Percentiles rank a stretch among this genome's conserved stretches.
Conservation (phyloP, 208 protist genomes). For the Trypanosoma brucei region DNA sequence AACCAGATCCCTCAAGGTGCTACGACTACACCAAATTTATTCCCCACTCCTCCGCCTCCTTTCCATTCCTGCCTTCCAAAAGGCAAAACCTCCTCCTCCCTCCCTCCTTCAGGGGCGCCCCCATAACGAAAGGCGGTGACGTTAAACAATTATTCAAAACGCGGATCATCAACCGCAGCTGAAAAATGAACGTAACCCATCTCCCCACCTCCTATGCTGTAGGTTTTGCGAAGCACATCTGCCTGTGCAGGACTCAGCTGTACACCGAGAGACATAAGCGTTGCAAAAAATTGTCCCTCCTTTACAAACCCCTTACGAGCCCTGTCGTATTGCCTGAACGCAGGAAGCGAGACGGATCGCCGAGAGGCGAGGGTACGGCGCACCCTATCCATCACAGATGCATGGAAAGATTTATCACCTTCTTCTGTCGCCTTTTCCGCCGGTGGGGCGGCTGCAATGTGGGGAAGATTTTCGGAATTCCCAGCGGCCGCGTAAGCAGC, state of each 20-base stretch:
- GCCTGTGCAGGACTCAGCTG: constrained; percentile 64
- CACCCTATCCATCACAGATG: constrained; percentile 38
- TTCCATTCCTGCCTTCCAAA: no score
- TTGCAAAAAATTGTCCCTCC: constrained; percentile 82
- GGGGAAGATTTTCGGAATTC: constrained; percentile 9
- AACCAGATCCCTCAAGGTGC: no score
- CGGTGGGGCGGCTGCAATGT: neutral
- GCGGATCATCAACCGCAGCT: constrained; percentile 40
- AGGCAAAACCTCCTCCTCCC: no score
- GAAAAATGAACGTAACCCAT: constrained; percentile 70
- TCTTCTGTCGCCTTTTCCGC: constrained; percentile 7
- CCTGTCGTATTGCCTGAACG: constrained; percentile 83
- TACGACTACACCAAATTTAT: no score
- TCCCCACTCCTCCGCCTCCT: no score
- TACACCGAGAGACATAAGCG: constrained; percentile 69
- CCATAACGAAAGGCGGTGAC: no score
- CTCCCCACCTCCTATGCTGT: constrained; percentile 56
- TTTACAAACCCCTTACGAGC: constrained; percentile 71
- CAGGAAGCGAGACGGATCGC: constrained; percentile 39
- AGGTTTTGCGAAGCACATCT: constrained; percentile 34
- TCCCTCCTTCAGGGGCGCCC: no score
- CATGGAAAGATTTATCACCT: constrained; percentile 18
- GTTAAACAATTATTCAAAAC: constrained; percentile 30
- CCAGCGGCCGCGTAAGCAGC: neutral
- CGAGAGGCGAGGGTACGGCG: constrained; percentile 46